Evolutionary conservation across 148 eudicot species (phyloP).

Genomic region (Diospyros lotus): DNA sequence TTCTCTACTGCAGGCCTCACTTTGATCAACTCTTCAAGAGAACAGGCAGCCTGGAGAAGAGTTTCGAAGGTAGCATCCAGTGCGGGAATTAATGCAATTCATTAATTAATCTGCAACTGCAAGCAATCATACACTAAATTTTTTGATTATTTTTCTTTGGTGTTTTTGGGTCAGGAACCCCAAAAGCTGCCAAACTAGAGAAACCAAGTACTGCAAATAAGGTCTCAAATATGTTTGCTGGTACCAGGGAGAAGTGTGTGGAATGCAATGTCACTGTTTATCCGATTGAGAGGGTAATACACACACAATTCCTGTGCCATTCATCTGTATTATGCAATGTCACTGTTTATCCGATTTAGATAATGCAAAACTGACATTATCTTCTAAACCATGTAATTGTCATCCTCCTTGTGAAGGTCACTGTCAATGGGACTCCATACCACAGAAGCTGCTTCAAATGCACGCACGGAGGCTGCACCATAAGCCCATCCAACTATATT

Average conservation of each 20-base stretch:
- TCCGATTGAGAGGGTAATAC: conserved; percentile 77
- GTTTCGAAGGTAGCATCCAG: conserved; percentile 24
- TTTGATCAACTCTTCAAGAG: conserved; percentile 97
- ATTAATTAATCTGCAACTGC: too few species aligned
- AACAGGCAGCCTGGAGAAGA: conserved; percentile 78
- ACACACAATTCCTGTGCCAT: too few species aligned
- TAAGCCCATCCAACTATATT: conserved; percentile 80
- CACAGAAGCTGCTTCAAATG: conserved; percentile 83
- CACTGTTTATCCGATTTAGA: too few species aligned
- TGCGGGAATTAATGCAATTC: too few species aligned
- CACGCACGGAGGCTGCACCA: conserved; percentile 77
- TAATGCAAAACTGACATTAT: too few species aligned
- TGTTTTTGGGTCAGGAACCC: conserved; percentile 57
- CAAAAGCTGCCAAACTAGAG: conserved; percentile 54
- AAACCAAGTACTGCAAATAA: too few species aligned
- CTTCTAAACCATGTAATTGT: too few species aligned
- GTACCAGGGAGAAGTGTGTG: conserved; percentile 89
- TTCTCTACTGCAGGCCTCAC: conserved; percentile 91
- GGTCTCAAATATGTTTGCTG: conserved; percentile 60
- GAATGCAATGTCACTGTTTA: conserved; percentile 86
- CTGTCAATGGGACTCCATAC: conserved; percentile 64
- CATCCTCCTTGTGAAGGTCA: conserved; percentile 29
- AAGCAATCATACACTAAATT: too few species aligned
- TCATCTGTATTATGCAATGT: too few species aligned
- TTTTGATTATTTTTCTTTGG: not conserved